Evolutionary conservation across 2,329 filamentous ascomycete species (phyloP), one percentile per base, ranked within the genome.

Genomic region (Podosphaera aphanis): DNA sequence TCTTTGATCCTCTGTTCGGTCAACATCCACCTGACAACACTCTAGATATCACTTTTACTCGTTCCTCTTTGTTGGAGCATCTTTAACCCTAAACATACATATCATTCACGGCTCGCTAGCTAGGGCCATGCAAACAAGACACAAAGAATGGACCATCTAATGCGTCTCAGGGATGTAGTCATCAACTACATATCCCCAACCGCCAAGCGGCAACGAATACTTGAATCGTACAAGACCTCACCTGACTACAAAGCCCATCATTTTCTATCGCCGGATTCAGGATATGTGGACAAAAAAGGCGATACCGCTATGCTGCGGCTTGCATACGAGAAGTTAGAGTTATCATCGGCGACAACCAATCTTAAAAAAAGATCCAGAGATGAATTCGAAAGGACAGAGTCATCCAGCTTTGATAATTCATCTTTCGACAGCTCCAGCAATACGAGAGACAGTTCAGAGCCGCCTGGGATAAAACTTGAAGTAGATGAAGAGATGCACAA

Each of bases 141-240:
- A n/a, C n/a, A 23, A 33, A 39, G 20, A 31, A 58, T 58, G 56
- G 51, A 58, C 41, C 47, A 51, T 19, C 38, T 60, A n/a, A 46
- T 49, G 43, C 52, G 47, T 40, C 43, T 60, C 36, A 53, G 51
- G 45, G 55, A 59, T 43, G 52, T 52, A 13, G 39, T 60, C 38
- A 43, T 55, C 23, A 50, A 49, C 16, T 55, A 52, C 42, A 46
- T 60, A 37, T 57, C 57, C 13, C 57, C 57, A 27, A 31, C 47
- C 8, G 43, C 52, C 13, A 58, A 59, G 40, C 58, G 58, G 40
- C 58, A 52, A 33, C 56, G 56, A 19, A 60, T 57, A 16, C 41
- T 52, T 20, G 55, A 49, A 16, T 52, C 52, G 46, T 45, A 43
- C 16, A 51, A 51, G n/a, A 49, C 53, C 10, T 41, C 40, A 3